Conservation (phyloP, 352 stramenopile genomes). For the Phytophthora lateralis region DNA sequence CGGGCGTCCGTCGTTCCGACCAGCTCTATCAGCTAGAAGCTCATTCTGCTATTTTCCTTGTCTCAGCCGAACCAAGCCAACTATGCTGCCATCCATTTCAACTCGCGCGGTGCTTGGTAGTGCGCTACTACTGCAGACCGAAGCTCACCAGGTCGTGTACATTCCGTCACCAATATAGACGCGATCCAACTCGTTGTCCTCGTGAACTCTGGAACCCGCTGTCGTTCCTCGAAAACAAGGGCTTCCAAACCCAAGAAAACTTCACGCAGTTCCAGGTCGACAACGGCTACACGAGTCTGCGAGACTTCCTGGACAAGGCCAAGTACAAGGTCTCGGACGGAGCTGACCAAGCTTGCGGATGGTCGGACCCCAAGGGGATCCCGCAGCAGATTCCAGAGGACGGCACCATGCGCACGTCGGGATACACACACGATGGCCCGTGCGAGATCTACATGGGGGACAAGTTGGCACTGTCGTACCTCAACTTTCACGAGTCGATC, state of each 20-base stretch:
- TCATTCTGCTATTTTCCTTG: not conserved
- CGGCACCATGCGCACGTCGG: slow-evolving; percentile 41
- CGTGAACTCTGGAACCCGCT: not conserved
- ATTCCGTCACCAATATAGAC: not conserved
- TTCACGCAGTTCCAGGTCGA: slow-evolving; percentile 44
- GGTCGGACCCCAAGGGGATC: slow-evolving; percentile 31
- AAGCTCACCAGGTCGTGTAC: not conserved
- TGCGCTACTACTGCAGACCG: slow-evolving; percentile 13
- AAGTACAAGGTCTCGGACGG: slow-evolving; percentile 39
- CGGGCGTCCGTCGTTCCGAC: not conserved
- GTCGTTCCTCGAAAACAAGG: slow-evolving; percentile 14
- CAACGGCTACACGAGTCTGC: slow-evolving; percentile 49
- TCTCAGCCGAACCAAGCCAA: not conserved
- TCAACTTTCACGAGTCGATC: slow-evolving; percentile 44
- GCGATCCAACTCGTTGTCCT: not conserved
- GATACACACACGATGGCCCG: slow-evolving; percentile 50
- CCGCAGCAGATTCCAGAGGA: slow-evolving; percentile 42
- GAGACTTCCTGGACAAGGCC: slow-evolving; percentile 47
- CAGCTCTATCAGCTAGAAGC: not conserved
- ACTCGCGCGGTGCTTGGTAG: slow-evolving; percentile 8
- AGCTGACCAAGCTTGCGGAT: slow-evolving; percentile 42
- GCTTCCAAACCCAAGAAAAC: slow-evolving; percentile 46
- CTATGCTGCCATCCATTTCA: slow-evolving; percentile 7
- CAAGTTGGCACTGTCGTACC: slow-evolving; percentile 34
- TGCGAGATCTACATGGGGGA: slow-evolving; percentile 53